Evolutionary conservation across 2,329 filamentous ascomycete species (phyloP).

Genomic region (Tolypocladium album): DNA sequence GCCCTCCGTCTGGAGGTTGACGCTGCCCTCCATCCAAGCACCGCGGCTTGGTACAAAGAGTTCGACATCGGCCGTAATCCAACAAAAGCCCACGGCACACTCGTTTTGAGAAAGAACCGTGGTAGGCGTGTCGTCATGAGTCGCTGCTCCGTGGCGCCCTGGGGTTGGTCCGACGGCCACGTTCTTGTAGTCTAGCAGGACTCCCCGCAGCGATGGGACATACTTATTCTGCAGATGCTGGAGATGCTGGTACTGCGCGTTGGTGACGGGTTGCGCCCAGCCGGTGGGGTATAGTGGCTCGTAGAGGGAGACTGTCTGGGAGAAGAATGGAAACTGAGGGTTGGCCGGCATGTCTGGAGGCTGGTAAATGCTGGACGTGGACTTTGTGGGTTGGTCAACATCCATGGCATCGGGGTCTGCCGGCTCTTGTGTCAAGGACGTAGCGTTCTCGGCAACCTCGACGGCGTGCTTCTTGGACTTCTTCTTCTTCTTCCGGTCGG

Average conservation of each 20-base stretch:
- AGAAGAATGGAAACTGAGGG: slow-evolving; percentile 59
- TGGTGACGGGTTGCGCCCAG: slow-evolving; percentile 59
- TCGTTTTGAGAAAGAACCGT: slow-evolving; percentile 55
- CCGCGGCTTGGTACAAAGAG: slow-evolving; percentile 69
- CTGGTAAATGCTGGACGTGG: slow-evolving; percentile 22
- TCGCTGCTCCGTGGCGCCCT: slow-evolving; percentile 34
- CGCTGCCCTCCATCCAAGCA: slow-evolving; percentile 64
- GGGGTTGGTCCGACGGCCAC: slow-evolving; percentile 53
- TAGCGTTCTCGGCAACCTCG: slow-evolving; percentile 11
- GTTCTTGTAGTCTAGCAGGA: slow-evolving; percentile 66
- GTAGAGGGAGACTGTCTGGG: slow-evolving; percentile 72
- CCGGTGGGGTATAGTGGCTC: slow-evolving; percentile 63
- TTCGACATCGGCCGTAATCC: slow-evolving; percentile 79
- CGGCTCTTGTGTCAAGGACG: slow-evolving; percentile 5
- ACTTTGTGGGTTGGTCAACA: slow-evolving; percentile 20
- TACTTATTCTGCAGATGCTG: slow-evolving; percentile 68
- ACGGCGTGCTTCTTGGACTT: slow-evolving; percentile 20
- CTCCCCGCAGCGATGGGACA: slow-evolving; percentile 59
- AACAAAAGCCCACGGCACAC: slow-evolving; percentile 76
- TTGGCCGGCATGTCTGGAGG: slow-evolving; percentile 27
- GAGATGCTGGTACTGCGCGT: slow-evolving; percentile 63
- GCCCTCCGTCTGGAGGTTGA: slow-evolving; percentile 81
- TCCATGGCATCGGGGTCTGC: slow-evolving; percentile 27
- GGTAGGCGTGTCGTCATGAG: slow-evolving; percentile 36
- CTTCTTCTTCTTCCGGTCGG: slow-evolving; percentile 19